phyloP scores from a whole-genome alignment of 176 grass and related monocot genomes.

The Carex myosuroides region DNA sequence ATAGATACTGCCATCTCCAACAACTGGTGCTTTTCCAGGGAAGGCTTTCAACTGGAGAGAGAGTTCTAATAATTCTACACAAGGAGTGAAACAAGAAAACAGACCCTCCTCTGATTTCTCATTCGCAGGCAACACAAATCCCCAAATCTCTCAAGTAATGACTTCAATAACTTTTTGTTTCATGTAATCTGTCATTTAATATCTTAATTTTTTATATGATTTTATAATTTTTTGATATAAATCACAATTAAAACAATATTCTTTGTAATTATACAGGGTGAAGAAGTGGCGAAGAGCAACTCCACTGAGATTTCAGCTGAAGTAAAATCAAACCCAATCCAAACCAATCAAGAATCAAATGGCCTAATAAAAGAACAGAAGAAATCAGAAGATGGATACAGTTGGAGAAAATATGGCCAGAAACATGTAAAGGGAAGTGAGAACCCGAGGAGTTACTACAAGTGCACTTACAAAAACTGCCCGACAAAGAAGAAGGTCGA shows the following conservation, averaged over 20 bases:
- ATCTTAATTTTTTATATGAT: not conserved
- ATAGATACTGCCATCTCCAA: constrained; percentile 74
- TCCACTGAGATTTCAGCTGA: constrained; percentile 12
- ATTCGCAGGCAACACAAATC: constrained; percentile 42
- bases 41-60: constrained; percentile 54
- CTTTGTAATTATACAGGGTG: not conserved
- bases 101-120: constrained; percentile 47
- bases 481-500: constrained; percentile 97
- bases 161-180: constrained; percentile 10
- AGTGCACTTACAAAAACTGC: constrained; percentile 84
- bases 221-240: not conserved
- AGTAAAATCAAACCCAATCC: not conserved
- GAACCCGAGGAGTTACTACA: constrained; percentile 96
- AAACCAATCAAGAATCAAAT: constrained; percentile 10
- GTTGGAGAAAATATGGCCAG: constrained; percentile 51
- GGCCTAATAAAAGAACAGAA: constrained; percentile 10
- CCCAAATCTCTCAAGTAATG: constrained; percentile 11
- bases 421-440: constrained; percentile 59
- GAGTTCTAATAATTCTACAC: constrained; percentile 20
- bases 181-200: not conserved
- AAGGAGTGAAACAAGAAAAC: constrained; percentile 42
- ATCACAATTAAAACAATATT: not conserved
- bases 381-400: constrained; percentile 52
- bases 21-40: constrained; percentile 47
- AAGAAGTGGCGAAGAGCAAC: not conserved